Percentiles rank a stretch among this genome's conserved stretches.
phyloP scores from a whole-genome alignment of 208 protist genomes.

The Leishmania major region DNA sequence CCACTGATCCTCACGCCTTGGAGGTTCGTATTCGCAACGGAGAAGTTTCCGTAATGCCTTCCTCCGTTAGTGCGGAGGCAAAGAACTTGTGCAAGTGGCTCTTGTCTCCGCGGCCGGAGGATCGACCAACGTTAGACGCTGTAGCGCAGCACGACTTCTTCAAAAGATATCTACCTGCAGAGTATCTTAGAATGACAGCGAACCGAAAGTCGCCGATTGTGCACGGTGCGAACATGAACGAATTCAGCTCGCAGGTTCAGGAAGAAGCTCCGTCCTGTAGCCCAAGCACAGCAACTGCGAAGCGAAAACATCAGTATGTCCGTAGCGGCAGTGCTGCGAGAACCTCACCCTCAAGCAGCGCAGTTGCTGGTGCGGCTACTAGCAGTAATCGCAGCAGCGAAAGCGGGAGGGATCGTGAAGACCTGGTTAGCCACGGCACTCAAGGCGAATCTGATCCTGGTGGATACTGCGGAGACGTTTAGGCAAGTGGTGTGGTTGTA shows the following conservation, averaged over 20 bases:
- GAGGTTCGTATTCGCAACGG: slow-evolving; percentile 63
- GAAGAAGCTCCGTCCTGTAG: slow-evolving; percentile 34
- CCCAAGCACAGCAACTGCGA: slow-evolving; percentile 8
- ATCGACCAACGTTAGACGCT: slow-evolving; percentile 69
- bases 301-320: slow-evolving; percentile 12
- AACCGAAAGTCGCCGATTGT: slow-evolving; percentile 41
- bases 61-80: slow-evolving; percentile 57
- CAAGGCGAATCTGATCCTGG: background rate
- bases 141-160: slow-evolving; percentile 76
- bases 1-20: slow-evolving; percentile 47
- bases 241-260: slow-evolving; percentile 71
- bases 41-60: slow-evolving; percentile 51
- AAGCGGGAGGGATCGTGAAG: slow-evolving; percentile 17
- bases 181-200: slow-evolving; percentile 45
- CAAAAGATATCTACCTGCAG: slow-evolving; percentile 44
- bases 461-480: background rate
- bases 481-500: background rate
- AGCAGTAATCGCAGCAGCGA: slow-evolving; percentile 28
- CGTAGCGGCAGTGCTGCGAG: slow-evolving; percentile 3
- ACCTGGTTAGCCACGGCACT: background rate
- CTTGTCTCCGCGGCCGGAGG: slow-evolving; percentile 53
- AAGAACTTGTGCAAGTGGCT: slow-evolving; percentile 67
- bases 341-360: slow-evolving; percentile 16
- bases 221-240: slow-evolving; percentile 49
- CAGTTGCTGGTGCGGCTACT: slow-evolving; percentile 17